Base-by-base conservation (phyloP, 768 basidiomycete species). In the Hydnum rufescens region DNA sequence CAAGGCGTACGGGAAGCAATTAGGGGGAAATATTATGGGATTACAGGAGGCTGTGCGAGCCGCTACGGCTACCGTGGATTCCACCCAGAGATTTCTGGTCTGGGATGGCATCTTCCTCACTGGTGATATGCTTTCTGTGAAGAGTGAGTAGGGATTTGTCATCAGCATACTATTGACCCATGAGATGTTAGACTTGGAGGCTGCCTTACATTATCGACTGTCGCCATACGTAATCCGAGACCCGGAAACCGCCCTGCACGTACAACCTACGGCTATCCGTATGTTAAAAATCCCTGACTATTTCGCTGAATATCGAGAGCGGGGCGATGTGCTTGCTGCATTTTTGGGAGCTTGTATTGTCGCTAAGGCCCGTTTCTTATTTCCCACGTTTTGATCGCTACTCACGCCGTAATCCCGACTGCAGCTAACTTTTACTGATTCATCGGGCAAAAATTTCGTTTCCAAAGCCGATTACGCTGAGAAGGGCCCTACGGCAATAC, bases 231-330 rank as follows among this genome's bases (percentile, higher is more conserved):
- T 77, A 34, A 66, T 82, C 42, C 68, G 65, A 48, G 74, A 71
- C 51, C 68, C 76, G 2, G 82, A 87, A 39, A 49, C 18, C 19
- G 46, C 19, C 48, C 53, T 42, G 30, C 49, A 50, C 13, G 47
- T 53, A 3, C 54, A 51, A 31, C 70, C 85, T n/a, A 74, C 76
- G 29, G 64, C 66, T 28, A 74, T 78, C 36, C 74, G 77, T 23
- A 69, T 77, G 4, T 62, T 86, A 49, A 73, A 67, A 32, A 73
- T 89, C 4, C 88, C 89, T 0, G 88, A 92, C 30, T 92, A 90
- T 64, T 95, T 88, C 62, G 80, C 82, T 4, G 87, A 92, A 62
- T 95, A 84, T 60, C 71, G 85, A 53, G 84, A 88, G 49, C 83
- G 77, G 42, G 87, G 86, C 2, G 84, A 87, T 51, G 80, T 80